These are phyloP conservation scores for Magnusiomyces magnusii DNA, from an alignment of 1,139 yeast species.

Conservation along the genomic window DNA sequence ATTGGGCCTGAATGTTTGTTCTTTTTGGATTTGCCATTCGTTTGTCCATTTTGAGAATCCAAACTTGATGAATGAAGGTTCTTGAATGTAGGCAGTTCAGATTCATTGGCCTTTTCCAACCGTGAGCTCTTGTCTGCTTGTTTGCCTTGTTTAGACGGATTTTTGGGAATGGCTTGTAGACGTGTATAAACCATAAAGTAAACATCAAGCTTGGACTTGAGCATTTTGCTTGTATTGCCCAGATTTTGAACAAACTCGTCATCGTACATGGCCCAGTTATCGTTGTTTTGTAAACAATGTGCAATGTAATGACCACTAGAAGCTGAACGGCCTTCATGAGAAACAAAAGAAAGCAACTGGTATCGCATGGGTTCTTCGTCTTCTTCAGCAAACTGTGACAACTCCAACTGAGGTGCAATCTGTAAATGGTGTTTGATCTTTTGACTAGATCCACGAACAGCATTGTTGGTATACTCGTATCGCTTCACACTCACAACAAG, in stretches of 20 bases:
- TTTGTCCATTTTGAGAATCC: no score
- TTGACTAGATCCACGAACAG: conserved; percentile 48
- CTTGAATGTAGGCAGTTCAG: background rate
- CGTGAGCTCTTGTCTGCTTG: background rate
- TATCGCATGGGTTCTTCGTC: conserved; percentile 48
- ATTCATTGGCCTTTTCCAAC: no score
- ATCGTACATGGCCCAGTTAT: conserved; percentile 84
- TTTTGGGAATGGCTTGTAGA: conserved; percentile 13
- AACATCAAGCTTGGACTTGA: conserved; percentile 55
- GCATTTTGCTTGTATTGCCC: conserved; percentile 67
- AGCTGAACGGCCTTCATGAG: conserved; percentile 90
- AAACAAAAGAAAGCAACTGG: conserved; percentile 75
- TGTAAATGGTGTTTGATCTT: conserved; percentile 82
- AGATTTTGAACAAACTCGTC: conserved; percentile 81
- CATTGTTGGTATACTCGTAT: conserved; percentile 54
- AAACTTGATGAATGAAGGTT: background rate
- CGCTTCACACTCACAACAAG: conserved; percentile 80
- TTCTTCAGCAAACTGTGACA: conserved; percentile 49
- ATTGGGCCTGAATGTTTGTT: background rate
- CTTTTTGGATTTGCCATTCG: background rate
- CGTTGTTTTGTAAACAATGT: conserved; percentile 82
- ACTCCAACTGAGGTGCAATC: conserved; percentile 69
- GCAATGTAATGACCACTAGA: conserved; percentile 92
- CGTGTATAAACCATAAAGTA: conserved; percentile 75
- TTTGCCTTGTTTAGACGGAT: background rate